Percentiles rank a stretch among this genome's conserved stretches.
These are phyloP conservation scores for Ustilago tritici DNA, from an alignment of 1,284 basidiomycete genomes.

Conservation along the genomic window DNA sequence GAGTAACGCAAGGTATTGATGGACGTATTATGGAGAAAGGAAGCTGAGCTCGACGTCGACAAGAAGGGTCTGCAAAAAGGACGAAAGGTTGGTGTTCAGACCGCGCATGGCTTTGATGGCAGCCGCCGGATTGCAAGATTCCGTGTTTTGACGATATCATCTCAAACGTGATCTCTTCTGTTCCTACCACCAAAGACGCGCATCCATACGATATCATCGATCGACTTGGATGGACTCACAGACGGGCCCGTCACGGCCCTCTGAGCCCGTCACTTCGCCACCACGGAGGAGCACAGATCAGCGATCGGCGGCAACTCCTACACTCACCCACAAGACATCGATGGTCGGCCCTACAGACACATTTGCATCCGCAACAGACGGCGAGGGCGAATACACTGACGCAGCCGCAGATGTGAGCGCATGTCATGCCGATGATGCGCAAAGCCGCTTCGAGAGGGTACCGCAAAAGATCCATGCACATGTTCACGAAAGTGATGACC, in stretches of 20 bases:
- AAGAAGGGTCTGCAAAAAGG: not conserved
- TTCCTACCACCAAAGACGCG: too few relatives aligned
- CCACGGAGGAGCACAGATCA: slow-evolving; percentile 15
- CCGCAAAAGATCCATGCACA: slow-evolving; percentile 17
- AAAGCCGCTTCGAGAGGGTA: slow-evolving; percentile 16
- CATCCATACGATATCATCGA: not conserved
- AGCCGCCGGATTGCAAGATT: not conserved
- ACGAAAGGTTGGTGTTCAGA: slow-evolving; percentile 4
- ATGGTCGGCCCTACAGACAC: slow-evolving; percentile 38
- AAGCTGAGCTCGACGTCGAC: not conserved
- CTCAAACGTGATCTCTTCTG: not conserved
- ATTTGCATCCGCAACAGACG: slow-evolving; percentile 37
- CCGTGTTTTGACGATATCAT: slow-evolving; percentile 3
- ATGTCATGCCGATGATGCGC: slow-evolving; percentile 17
- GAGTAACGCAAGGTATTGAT: not conserved
- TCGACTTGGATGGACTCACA: slow-evolving; percentile 10
- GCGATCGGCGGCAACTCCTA: slow-evolving; percentile 20
- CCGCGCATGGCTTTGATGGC: slow-evolving; percentile 10
- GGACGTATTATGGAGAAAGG: not conserved
- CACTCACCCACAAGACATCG: slow-evolving; percentile 35
- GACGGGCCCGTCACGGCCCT: slow-evolving; percentile 13
- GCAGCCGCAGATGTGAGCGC: slow-evolving; percentile 22
- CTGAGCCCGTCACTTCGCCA: slow-evolving; percentile 1
- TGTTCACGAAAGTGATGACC: not conserved
- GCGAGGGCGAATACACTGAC: slow-evolving; percentile 43